These are phyloP conservation scores for Chaetoceros tenuissimus DNA, from an alignment of 108 stramenopile genomes.

Conservation along the genomic window DNA sequence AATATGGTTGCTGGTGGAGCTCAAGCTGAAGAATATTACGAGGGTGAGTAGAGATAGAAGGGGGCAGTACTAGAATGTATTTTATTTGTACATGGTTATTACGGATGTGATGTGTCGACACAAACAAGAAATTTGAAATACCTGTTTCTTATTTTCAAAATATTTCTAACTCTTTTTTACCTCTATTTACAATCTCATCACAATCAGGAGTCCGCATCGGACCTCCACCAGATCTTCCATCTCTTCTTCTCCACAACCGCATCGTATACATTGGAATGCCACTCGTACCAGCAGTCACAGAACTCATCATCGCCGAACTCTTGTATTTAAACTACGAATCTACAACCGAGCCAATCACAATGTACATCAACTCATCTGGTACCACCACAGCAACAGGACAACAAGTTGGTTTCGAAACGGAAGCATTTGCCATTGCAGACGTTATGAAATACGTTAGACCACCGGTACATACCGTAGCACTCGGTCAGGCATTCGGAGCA, in stretches of 20 bases:
- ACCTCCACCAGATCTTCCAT: conserved; percentile 97
- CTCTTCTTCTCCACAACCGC: conserved; percentile 93
- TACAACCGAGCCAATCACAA: conserved; percentile 81
- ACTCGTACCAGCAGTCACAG: conserved; percentile 93
- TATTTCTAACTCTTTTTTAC: conserved; percentile 7
- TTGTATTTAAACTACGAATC: conserved; percentile 93
- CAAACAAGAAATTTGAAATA: background rate
- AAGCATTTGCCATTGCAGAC: conserved; percentile 98
- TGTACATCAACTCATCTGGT: conserved; percentile 97
- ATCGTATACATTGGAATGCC: conserved; percentile 99
- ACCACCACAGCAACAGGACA: conserved; percentile 87
- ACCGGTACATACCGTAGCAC: conserved; percentile 91
- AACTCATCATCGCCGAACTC: conserved; percentile 92
- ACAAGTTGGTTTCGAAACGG: conserved; percentile 93
- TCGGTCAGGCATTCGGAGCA: conserved; percentile 96
- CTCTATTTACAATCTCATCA: conserved; percentile 8
- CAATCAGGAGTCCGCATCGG: conserved; percentile 75
- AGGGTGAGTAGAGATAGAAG: conserved; percentile 24
- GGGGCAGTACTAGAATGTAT: no score
- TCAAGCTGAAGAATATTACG: conserved; percentile 51
- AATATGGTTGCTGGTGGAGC: conserved; percentile 52
- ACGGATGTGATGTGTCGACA: background rate
- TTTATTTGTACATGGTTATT: no score
- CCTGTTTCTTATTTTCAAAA: background rate
- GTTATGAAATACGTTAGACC: conserved; percentile 96